Evolutionary conservation across 148 eudicot species (phyloP).

Genomic region (Nyssa sinensis): DNA sequence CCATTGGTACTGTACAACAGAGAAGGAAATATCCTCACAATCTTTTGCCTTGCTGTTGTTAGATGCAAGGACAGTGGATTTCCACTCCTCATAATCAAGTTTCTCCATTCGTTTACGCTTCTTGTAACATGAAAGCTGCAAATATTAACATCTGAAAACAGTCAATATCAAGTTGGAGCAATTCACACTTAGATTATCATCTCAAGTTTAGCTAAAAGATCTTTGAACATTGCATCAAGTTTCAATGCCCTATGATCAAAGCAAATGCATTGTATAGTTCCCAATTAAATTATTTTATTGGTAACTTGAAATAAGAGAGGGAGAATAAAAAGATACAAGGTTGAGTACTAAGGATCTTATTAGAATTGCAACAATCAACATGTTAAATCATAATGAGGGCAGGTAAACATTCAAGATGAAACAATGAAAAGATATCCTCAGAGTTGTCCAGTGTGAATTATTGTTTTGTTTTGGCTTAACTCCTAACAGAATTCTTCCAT

Average conservation of each 20-base stretch:
- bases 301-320: neutral
- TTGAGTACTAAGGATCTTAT: neutral
- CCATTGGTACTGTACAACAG: neutral
- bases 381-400: neutral
- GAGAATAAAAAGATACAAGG: no score
- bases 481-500: no score
- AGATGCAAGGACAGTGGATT: slow-evolving; percentile 65
- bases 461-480: no score
- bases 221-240: neutral
- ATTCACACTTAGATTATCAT: neutral
- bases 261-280: neutral
- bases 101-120: slow-evolving; percentile 68
- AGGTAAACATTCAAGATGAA: neutral
- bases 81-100: slow-evolving; percentile 76
- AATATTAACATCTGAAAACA: neutral
- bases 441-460: no score
- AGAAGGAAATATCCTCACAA: slow-evolving; percentile 16
- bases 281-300: no score
- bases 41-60: slow-evolving; percentile 45
- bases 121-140: slow-evolving; percentile 72
- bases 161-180: neutral
- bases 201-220: neutral
- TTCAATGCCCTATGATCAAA: neutral
- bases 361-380: neutral
- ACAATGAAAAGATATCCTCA: no score